Evolutionary conservation across 2,329 filamentous ascomycete species (phyloP).

Genomic region (Fusarium sp.): DNA sequence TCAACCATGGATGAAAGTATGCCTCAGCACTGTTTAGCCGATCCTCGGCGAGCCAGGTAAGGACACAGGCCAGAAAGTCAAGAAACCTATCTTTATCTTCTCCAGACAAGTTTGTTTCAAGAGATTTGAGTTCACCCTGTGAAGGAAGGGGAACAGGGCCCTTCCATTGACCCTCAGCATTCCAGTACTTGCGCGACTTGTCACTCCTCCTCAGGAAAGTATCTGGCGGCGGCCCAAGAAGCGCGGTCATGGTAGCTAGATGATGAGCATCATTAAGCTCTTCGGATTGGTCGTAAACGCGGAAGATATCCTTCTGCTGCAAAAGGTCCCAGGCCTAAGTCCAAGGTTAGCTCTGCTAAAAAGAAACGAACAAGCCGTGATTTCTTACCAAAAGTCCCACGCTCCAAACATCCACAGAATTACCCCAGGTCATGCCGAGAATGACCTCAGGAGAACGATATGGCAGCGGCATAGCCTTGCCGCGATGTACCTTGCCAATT

Average conservation of each 20-base stretch:
- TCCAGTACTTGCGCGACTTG: constrained; percentile 46
- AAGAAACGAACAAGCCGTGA: no score
- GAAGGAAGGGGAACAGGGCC: constrained; percentile 45
- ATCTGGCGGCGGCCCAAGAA: constrained; percentile 48
- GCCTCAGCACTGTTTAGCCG: constrained; percentile 31
- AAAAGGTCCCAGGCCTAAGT: constrained; percentile 48
- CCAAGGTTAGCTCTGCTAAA: background rate
- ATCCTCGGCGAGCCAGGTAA: constrained; percentile 48
- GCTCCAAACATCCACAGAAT: constrained; percentile 55
- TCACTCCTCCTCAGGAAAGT: constrained; percentile 44
- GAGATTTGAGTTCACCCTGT: constrained; percentile 30
- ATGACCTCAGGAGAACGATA: constrained; percentile 57
- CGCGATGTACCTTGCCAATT: constrained; percentile 43
- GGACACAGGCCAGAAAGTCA: constrained; percentile 39
- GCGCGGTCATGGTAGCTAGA: constrained; percentile 48
- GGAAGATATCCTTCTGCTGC: constrained; percentile 41
- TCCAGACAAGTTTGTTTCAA: constrained; percentile 24
- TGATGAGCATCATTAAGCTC: constrained; percentile 49
- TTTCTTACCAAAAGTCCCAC: constrained; percentile 52
- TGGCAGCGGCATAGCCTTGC: constrained; percentile 49
- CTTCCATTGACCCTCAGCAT: constrained; percentile 47
- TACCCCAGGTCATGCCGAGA: constrained; percentile 53
- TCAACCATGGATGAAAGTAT: constrained; percentile 48
- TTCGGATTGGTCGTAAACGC: constrained; percentile 39
- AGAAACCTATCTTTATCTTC: constrained; percentile 40